Evolutionary conservation across 148 eudicot species (phyloP).

Genomic region (Chenopodium berlandieri): DNA sequence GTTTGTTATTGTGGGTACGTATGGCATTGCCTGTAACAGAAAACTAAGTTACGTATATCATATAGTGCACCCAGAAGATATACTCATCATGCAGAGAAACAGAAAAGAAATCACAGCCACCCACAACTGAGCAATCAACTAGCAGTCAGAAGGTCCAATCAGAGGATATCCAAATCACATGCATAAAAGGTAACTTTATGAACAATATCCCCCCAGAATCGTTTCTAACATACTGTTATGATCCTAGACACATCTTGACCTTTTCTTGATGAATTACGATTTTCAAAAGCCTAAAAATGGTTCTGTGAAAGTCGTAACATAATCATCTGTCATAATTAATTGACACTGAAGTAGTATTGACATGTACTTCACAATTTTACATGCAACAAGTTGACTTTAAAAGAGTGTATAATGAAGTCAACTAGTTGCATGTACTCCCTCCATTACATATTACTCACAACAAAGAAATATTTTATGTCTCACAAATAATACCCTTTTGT

Average conservation of each 20-base stretch:
- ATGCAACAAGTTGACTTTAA: too few species aligned
- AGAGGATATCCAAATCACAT: neutral
- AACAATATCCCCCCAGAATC: neutral
- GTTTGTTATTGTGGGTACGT: slow-evolving; percentile 92
- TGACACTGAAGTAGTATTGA: neutral
- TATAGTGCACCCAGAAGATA: neutral
- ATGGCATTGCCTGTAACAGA: slow-evolving; percentile 56
- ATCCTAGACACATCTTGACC: neutral
- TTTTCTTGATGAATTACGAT: neutral
- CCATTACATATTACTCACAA: too few species aligned
- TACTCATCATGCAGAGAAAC: neutral
- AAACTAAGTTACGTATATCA: neutral
- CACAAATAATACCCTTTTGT: too few species aligned
- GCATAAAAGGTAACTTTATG: neutral
- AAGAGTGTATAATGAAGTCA: too few species aligned
- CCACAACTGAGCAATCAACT: neutral
- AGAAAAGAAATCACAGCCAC: neutral
- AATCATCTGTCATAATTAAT: neutral
- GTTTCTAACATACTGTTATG: neutral
- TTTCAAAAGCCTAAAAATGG: neutral
- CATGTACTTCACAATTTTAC: neutral
- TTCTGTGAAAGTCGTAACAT: neutral
- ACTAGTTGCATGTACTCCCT: too few species aligned
- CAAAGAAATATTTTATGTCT: too few species aligned
- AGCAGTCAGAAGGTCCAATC: neutral